Conservation (phyloP, 208 protist species). For the Naegleria gruberi region DNA sequence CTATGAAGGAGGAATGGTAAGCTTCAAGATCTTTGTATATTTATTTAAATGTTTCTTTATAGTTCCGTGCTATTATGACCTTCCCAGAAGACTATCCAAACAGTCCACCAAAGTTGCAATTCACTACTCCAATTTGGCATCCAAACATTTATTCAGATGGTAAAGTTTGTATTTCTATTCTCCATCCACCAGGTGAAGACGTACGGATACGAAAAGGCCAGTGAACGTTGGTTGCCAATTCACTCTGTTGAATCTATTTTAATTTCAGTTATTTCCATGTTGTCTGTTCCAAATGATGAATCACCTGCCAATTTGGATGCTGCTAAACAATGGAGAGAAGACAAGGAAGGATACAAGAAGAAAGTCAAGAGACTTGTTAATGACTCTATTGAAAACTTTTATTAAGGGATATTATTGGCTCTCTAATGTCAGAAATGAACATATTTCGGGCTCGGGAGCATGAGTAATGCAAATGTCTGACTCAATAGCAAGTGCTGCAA, state of each 20-base stretch:
- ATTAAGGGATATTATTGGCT: neutral
- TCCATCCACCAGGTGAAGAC: slow-evolving; percentile 71
- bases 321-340: slow-evolving; percentile 25
- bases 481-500: neutral
- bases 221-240: slow-evolving; percentile 54
- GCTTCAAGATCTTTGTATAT: neutral
- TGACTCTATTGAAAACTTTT: slow-evolving; percentile 20
- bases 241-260: slow-evolving; percentile 54
- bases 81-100: slow-evolving; percentile 63
- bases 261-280: slow-evolving; percentile 50
- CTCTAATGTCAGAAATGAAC: neutral
- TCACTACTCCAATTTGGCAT: slow-evolving; percentile 65
- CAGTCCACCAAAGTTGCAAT: slow-evolving; percentile 54
- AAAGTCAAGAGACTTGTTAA: slow-evolving; percentile 15
- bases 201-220: slow-evolving; percentile 31
- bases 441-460: neutral
- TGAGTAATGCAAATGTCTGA: neutral
- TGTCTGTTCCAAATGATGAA: slow-evolving; percentile 45
- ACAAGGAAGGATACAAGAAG: slow-evolving; percentile 25
- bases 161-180: slow-evolving; percentile 72
- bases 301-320: slow-evolving; percentile 56
- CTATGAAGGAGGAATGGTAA: slow-evolving; percentile 42
- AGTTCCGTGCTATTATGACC: slow-evolving; percentile 43
- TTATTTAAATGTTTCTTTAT: neutral
- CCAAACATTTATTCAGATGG: slow-evolving; percentile 66